Percentiles rank a stretch among this genome's conserved stretches.
These are phyloP conservation scores for Pilasporangium apinafurcum DNA, from an alignment of 352 stramenopile species.

Conservation along the genomic window DNA sequence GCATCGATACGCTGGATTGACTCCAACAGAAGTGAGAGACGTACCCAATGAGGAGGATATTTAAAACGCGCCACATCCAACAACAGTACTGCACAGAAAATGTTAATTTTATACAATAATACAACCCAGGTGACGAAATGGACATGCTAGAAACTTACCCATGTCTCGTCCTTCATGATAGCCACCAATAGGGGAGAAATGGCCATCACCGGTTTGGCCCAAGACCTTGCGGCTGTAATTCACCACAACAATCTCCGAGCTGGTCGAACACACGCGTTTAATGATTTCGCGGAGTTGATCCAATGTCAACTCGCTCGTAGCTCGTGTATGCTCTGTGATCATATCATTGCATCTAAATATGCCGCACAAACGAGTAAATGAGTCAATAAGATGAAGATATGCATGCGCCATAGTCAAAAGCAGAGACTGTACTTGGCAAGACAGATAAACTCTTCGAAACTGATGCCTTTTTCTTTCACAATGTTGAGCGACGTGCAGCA, in stretches of 20 bases:
- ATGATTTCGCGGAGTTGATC: conserved; percentile 60
- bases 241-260: conserved; percentile 84
- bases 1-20: conserved; percentile 42
- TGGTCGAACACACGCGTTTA: conserved; percentile 62
- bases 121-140: too few species aligned
- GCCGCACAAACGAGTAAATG: too few species aligned
- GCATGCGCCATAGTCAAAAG: too few species aligned
- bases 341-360: conserved; percentile 68
- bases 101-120: too few species aligned
- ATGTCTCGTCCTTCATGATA: conserved; percentile 90
- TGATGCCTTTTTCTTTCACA: conserved; percentile 72
- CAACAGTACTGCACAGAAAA: too few species aligned
- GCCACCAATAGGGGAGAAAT: conserved; percentile 96
- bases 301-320: conserved; percentile 41
- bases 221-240: conserved; percentile 91
- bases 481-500: conserved; percentile 70
- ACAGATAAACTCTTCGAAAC: conserved; percentile 60
- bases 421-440: too few species aligned
- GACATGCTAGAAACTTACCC: too few species aligned
- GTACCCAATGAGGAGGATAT: conserved; percentile 90
- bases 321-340: conserved; percentile 34
- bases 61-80: conserved; percentile 96
- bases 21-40: conserved; percentile 40
- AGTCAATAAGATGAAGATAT: too few species aligned
- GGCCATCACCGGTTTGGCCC: conserved; percentile 92